Conservation (phyloP, 192 early-diverging fungal genomes). For the Allomyces macrogynus region DNA sequence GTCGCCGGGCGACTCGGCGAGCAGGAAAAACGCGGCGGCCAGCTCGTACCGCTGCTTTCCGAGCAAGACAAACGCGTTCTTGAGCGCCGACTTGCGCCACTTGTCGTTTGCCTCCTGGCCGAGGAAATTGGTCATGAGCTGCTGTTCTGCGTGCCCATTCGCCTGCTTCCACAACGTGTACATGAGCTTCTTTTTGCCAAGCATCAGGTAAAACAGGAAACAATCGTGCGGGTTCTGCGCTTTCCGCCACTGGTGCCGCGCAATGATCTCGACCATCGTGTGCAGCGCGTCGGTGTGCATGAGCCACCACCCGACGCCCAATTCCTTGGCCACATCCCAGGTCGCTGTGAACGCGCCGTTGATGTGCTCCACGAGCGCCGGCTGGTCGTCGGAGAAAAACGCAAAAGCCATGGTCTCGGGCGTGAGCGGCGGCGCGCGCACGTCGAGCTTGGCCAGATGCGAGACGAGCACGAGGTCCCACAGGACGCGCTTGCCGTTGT, state of each 20-base stretch:
- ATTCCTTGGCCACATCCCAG: not conserved
- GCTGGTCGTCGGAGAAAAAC: not conserved
- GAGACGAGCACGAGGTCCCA: not conserved
- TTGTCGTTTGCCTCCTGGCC: conserved; percentile 44
- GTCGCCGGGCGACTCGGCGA: conserved; percentile 66
- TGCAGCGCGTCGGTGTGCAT: not conserved
- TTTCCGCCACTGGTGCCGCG: not conserved
- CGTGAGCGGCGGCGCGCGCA: not conserved
- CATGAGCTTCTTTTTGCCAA: conserved; percentile 76
- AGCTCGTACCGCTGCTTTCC: conserved; percentile 86
- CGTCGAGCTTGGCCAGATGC: not conserved
- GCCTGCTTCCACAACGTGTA: conserved; percentile 78
- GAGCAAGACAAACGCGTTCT: conserved; percentile 93
- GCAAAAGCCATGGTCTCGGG: not conserved
- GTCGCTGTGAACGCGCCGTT: not conserved
- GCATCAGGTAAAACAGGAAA: conserved; percentile 70
- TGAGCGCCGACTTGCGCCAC: conserved; percentile 87
- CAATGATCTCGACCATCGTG: not conserved
- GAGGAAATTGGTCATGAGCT: conserved; percentile 71
- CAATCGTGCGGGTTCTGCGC: conserved; percentile 50
- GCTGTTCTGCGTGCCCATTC: conserved; percentile 59
- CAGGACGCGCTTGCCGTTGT: not conserved
- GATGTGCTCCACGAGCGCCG: not conserved
- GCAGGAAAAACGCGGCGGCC: conserved; percentile 85
- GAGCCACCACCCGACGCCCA: not conserved